Base-by-base conservation (phyloP, 306 rosid species). In the Casuarina equisetifolia region DNA sequence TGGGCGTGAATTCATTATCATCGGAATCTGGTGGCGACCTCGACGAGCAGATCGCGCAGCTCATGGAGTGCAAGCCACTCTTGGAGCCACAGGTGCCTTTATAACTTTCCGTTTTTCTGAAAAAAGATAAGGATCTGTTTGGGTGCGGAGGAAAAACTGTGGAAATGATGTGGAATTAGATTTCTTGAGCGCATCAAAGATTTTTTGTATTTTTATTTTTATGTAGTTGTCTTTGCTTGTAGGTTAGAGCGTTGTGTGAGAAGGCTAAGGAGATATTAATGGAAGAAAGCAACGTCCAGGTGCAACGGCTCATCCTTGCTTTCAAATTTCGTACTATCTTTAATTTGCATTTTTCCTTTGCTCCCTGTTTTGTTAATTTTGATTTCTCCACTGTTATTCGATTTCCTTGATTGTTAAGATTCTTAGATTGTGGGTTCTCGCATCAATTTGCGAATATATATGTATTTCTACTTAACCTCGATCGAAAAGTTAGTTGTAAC, bases 211-310 rank as follows among this genome's bases (percentile, higher is more conserved):
- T 43, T 52, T 73, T 49, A 58, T 49, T 6, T 69, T 50, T n/a
- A 80, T 85, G 75, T 84, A 58, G 48, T 76, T 83, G 78, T 61
- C 13, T 82, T 70, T 82, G 49, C 73, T 50, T 88, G 79, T 76
- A 92, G 99, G 99, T 96, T 81, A 90, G 86, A 85, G 84, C 44
- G 69, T 86, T 96, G 79, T 91, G 98, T 20, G 99, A 91, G 84
- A 92, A 96, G 81, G 99, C 98, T 13, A 96, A 90, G 85, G 99
- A 96, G 86, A 88, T 92, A 69, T 82, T 96, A 84, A 92, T 90
- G 96, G 97, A 88, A 73, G 99, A 92, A 82, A 96, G 98, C 86
- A 96, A 96, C 80, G 99, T 96, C 70, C 99, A 96, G 99, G 99
- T 96, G 84, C 80, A 67, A 77, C 62, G 43, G 69, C 74, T 76